These are phyloP conservation scores for Aphanomyces cochlioides DNA, from an alignment of 352 stramenopile species.

Conservation along the genomic window DNA sequence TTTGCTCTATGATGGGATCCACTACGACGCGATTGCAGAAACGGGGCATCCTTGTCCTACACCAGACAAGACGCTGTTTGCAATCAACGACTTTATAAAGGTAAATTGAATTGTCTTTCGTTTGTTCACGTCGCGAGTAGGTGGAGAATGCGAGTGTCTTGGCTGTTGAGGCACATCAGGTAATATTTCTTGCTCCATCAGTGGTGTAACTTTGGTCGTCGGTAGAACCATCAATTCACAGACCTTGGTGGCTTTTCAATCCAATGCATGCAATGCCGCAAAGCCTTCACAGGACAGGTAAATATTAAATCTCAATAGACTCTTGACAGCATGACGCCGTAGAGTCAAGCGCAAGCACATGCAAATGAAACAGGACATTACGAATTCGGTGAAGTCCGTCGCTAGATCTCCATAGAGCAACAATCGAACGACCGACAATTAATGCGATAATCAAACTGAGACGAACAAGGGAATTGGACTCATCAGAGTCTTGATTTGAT, in stretches of 20 bases:
- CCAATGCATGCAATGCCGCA: conserved; percentile 61
- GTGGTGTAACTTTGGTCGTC: neutral
- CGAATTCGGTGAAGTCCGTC: conserved; percentile 62
- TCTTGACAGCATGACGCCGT: neutral
- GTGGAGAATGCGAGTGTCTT: conserved; percentile 75
- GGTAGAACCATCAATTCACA: conserved; percentile 75
- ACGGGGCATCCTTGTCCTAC: conserved; percentile 34
- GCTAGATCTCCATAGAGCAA: neutral
- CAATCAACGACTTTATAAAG: conserved; percentile 84
- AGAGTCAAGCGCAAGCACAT: conserved; percentile 61
- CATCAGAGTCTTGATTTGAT: too few relatives aligned
- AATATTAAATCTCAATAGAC: neutral
- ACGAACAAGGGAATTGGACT: too few relatives aligned
- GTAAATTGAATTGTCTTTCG: conserved; percentile 32
- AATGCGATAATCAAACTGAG: too few relatives aligned
- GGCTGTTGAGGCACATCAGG: conserved; percentile 73
- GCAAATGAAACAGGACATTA: conserved; percentile 61
- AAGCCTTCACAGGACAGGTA: conserved; percentile 63
- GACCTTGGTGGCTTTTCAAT: conserved; percentile 70
- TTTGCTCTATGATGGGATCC: conserved; percentile 81
- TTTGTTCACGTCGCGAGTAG: conserved; percentile 31
- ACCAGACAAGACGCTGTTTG: conserved; percentile 60
- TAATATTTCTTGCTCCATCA: conserved; percentile 21
- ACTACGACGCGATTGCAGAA: conserved; percentile 81
- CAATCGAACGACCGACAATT: too few relatives aligned